phyloP scores from a whole-genome alignment of 805 yeast species.

The Kuraishia molischiana region DNA sequence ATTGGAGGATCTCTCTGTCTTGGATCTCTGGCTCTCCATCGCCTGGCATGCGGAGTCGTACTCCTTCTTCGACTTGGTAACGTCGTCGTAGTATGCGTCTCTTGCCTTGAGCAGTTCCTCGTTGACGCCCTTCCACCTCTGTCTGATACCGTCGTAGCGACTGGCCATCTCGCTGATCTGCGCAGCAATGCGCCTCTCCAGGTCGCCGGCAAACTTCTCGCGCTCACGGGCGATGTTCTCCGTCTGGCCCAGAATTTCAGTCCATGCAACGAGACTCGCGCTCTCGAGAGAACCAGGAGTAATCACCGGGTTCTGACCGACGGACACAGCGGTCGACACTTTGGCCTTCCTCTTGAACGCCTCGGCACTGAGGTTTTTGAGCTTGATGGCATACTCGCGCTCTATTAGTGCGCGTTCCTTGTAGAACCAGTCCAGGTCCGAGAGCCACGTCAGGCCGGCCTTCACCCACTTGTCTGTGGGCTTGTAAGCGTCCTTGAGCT shows the following conservation, averaged over 20 bases:
- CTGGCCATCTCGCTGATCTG: slow-evolving; percentile 45
- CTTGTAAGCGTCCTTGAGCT: slow-evolving; percentile 71
- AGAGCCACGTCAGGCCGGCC: slow-evolving; percentile 64
- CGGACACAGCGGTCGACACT: slow-evolving; percentile 56
- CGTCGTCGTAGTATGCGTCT: slow-evolving; percentile 41
- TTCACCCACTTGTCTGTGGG: slow-evolving; percentile 71
- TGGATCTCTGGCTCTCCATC: slow-evolving; percentile 74
- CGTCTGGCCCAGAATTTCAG: slow-evolving; percentile 73
- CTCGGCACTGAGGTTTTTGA: slow-evolving; percentile 54
- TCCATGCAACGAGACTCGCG: slow-evolving; percentile 86
- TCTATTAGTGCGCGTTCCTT: slow-evolving; percentile 76
- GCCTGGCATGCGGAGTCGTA: slow-evolving; percentile 75
- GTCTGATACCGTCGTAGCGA: slow-evolving; percentile 43
- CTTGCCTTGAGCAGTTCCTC: slow-evolving; percentile 42
- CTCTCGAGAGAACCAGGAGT: slow-evolving; percentile 95
- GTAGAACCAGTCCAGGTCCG: slow-evolving; percentile 76
- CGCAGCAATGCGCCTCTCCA: slow-evolving; percentile 49
- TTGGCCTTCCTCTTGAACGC: slow-evolving; percentile 72
- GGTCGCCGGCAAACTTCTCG: slow-evolving; percentile 44
- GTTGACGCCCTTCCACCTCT: slow-evolving; percentile 47
- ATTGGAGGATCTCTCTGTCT: slow-evolving; percentile 47
- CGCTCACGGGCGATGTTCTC: slow-evolving; percentile 70
- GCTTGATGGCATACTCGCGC: slow-evolving; percentile 66
- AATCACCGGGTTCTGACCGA: slow-evolving; percentile 82
- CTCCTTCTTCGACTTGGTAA: slow-evolving; percentile 55